phyloP scores from a whole-genome alignment of 106 monocot genomes.

The Dioscorea zingiberensis region DNA sequence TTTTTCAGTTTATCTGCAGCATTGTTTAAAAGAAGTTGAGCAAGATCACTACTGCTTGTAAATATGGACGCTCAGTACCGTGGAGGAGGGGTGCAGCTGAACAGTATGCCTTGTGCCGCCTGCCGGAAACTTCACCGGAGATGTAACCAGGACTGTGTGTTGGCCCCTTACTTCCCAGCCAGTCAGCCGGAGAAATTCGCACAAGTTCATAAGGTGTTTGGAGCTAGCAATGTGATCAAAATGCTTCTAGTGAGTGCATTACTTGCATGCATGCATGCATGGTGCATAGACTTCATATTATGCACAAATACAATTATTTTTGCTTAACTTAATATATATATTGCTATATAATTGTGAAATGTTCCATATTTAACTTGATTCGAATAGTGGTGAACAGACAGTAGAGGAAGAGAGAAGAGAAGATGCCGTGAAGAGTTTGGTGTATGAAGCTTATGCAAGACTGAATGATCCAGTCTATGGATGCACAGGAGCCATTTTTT shows the following conservation, averaged over 20 bases:
- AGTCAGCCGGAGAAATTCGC: slow-evolving; percentile 5
- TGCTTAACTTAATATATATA: neutral
- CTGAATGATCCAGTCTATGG: slow-evolving; percentile 10
- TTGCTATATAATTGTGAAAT: neutral
- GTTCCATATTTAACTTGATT: too few relatives aligned
- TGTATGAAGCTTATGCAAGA: slow-evolving; percentile 13
- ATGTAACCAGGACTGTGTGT: neutral
- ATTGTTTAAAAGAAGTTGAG: too few relatives aligned
- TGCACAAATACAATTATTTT: too few relatives aligned
- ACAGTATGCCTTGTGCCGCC: neutral
- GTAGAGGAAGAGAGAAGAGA: slow-evolving; percentile 8
- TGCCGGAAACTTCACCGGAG: slow-evolving; percentile 15
- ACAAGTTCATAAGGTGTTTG: slow-evolving; percentile 2
- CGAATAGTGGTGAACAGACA: neutral
- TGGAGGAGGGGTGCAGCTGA: too few relatives aligned
- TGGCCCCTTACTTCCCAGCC: slow-evolving; percentile 8
- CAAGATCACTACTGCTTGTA: too few relatives aligned
- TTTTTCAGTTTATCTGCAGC: too few relatives aligned
- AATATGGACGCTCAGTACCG: too few relatives aligned
- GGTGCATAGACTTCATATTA: neutral
- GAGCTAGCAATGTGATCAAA: slow-evolving; percentile 12
- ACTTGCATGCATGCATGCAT: too few relatives aligned
- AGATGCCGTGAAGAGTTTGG: slow-evolving; percentile 12
- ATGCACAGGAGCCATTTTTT: neutral
- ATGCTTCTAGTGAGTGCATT: slow-evolving; percentile 5